phyloP scores from a whole-genome alignment of 2,329 filamentous ascomycete species.

The Capronia epimyces region DNA sequence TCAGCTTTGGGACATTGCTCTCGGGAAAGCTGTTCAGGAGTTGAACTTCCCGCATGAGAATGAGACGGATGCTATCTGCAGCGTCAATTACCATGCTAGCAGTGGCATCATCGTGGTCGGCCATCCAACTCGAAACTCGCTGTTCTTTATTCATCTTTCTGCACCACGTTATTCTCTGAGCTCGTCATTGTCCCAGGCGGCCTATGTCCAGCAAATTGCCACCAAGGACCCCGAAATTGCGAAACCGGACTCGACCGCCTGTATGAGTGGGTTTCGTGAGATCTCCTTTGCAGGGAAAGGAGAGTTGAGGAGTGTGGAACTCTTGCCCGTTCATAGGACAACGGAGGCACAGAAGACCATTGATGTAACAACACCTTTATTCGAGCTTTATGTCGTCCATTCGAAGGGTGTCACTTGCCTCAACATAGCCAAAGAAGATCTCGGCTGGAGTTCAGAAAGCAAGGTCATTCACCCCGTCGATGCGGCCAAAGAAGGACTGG shows the following conservation, averaged over 20 bases:
- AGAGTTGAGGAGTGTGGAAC: conserved; percentile 80
- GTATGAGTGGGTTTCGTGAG: conserved; percentile 93
- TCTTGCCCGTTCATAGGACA: conserved; percentile 62
- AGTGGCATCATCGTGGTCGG: conserved; percentile 93
- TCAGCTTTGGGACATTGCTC: conserved; percentile 94
- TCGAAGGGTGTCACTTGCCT: conserved; percentile 93
- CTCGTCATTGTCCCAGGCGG: conserved; percentile 70
- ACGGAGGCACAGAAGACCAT: conserved; percentile 48
- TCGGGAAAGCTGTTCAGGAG: conserved; percentile 93
- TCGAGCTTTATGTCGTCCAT: conserved; percentile 96
- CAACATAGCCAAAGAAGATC: conserved; percentile 76
- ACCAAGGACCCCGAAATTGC: conserved; percentile 67
- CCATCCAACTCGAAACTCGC: conserved; percentile 91
- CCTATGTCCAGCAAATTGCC: conserved; percentile 74
- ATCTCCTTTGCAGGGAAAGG: conserved; percentile 87
- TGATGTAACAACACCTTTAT: conserved; percentile 66
- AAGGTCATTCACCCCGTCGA: conserved; percentile 74
- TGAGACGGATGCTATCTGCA: conserved; percentile 96
- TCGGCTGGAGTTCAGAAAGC: conserved; percentile 87
- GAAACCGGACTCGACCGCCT: conserved; percentile 87
- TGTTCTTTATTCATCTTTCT: conserved; percentile 94
- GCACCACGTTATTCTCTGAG: conserved; percentile 84
- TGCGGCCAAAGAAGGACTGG: conserved; percentile 66
- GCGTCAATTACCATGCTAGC: conserved; percentile 84
- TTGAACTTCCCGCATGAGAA: conserved; percentile 93